Evolutionary conservation across 2,329 filamentous ascomycete genomes (phyloP), one percentile per base, ranked within the genome.

Genomic region (Colletotrichum brevisporum): DNA sequence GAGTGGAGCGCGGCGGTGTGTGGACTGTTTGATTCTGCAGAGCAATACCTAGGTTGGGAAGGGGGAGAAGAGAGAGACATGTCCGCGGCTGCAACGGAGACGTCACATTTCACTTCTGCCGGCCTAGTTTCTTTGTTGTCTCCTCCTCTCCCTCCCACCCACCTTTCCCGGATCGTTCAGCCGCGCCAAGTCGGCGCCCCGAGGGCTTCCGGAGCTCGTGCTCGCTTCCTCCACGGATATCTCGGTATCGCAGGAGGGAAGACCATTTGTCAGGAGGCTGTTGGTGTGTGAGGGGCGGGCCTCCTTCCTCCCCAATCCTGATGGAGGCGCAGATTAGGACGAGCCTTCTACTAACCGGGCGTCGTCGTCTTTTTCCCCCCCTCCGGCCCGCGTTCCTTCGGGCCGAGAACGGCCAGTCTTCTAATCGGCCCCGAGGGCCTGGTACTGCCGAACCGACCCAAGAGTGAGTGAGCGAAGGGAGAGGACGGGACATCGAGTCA

Each of bases 401-500:
- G 50, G 31, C 63, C 63, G 63, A 61, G 54, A 54, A 61, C 63
- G 63, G 63, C 39, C 36, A 60, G 26, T 18, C 45, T 15, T 52
- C 43, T 47, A 50, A 15, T 24, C 55, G 62, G 62, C n/a, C 60
- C 55, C 63, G 27, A 26, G 47, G n/a, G 50, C 5, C 36, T 26
- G 10, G 9, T 18, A 24, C 5, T 50, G 47, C 6, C 21, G 47
- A 24, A 8, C 2, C 21, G 18, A 50, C 12, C 16, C 16, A 18
- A 15, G 47, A 9, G 53, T 50, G 53, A n/a, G 36, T 31, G 31
- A n/a, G n/a, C 24, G 18, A 6, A 13, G n/a, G 4, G 13, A 15
- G 27, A 27, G 21, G 13, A 26, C 16, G 18, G 36, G 66, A 64
- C 65, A 67, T 67, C 21, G 48, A 65, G 62, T 69, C 66, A 69